These are phyloP conservation scores for Arctium lappa DNA, from an alignment of 129 eudicot species.

Conservation along the genomic window DNA sequence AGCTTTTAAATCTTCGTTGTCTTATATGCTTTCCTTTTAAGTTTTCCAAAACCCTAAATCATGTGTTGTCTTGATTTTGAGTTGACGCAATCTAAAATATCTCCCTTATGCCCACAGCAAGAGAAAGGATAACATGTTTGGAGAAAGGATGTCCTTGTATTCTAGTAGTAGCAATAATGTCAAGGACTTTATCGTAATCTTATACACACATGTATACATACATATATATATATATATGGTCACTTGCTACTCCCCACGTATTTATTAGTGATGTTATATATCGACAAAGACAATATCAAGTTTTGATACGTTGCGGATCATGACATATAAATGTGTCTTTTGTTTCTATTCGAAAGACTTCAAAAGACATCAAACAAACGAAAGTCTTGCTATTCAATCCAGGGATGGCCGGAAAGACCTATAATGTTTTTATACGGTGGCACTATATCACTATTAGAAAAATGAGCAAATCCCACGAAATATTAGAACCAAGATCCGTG, in stretches of 20 bases:
- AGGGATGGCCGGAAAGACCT: too few species aligned
- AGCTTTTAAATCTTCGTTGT: not conserved
- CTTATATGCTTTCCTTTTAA: not conserved
- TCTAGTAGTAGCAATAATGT: constrained; percentile 29
- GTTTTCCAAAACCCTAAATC: not conserved
- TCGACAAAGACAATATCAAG: constrained; percentile 20
- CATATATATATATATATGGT: not conserved
- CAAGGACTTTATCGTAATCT: constrained; percentile 23
- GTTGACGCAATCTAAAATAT: constrained; percentile 8
- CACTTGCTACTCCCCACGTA: constrained; percentile 27
- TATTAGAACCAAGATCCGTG: too few species aligned
- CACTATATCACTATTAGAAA: too few species aligned
- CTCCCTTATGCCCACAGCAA: constrained; percentile 14
- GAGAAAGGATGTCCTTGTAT: constrained; percentile 31
- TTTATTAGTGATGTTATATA: constrained; percentile 6
- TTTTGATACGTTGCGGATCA: not conserved
- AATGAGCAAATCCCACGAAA: too few species aligned
- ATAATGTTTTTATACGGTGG: too few species aligned
- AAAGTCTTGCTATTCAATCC: not conserved
- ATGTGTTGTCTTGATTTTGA: constrained; percentile 10
- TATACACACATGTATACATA: constrained; percentile 14
- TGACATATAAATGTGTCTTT: not conserved
- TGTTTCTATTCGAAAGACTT: not conserved
- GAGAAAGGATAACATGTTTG: constrained; percentile 5
- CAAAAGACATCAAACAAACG: not conserved